Evolutionary conservation across 2,329 filamentous ascomycete species (phyloP), one percentile per base, ranked within the genome.

Genomic region (Chalaropsis ovoidea): DNA sequence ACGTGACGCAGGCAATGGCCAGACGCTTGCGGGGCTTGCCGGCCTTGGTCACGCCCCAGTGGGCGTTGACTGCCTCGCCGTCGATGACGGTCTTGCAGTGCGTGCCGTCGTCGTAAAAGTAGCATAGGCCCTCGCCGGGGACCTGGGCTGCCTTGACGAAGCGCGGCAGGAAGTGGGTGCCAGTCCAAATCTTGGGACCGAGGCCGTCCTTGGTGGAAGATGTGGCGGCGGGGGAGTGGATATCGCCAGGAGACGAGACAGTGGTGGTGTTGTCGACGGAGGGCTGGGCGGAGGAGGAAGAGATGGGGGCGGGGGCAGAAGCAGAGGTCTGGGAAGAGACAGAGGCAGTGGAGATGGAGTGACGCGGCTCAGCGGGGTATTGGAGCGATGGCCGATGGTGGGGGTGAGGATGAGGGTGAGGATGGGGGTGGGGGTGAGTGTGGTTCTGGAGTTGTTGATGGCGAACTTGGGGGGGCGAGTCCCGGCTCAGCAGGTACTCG

Each of bases 41-140:
- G 1, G 92, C 91, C 76, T 96, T 96, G 43, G 92, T 96, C 10
- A 95, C 86, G 17, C 92, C 91, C 92, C 92, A 96, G 70, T 90
- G 89, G 0, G 91, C 89, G 73, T 95, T 96, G 63, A 96, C 90
- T 0, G 81, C 81, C 73, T 95, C 89, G 19, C 91, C 91, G 70
- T 95, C 89, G 69, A 95, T 92, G 35, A 88, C 79, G 45, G 88
- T 89, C 71, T 88, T 90, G 77, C 88, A 93, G 73, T 89, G 86
- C 64, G 85, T 88, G 39, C 88, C 89, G 72, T 95, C 90, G 69
- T 93, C 89, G 73, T 94, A 94, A 68, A 94, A 86, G 72, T 90
- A 94, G 76, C 89, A 94, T 71, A 88, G 74, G 1, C 89, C 90
- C 74, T 94, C 88, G 8, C 89, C 89, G 0, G 87, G 84, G 3